Percentiles rank a stretch among this genome's conserved stretches.
phyloP scores from a whole-genome alignment of 1,284 basidiomycete genomes.

The Papiliotrema nemorosa region DNA sequence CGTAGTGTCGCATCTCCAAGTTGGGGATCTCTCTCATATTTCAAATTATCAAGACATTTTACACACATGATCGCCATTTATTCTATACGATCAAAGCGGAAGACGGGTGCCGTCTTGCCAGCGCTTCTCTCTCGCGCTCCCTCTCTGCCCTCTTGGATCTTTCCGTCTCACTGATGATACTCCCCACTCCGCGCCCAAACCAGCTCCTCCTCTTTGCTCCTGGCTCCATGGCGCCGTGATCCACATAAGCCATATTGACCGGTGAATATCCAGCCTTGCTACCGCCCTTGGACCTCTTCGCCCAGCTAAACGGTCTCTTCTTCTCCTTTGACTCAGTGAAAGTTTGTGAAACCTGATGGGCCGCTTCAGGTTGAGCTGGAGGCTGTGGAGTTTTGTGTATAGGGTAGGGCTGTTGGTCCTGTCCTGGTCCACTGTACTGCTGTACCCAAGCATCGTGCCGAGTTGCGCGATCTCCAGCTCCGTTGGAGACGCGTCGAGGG shows the following conservation, averaged over 20 bases:
- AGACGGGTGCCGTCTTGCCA: background rate
- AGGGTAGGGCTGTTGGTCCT: conserved; percentile 6
- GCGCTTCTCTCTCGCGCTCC: background rate
- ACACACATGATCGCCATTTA: too few relatives aligned
- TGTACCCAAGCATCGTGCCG: background rate
- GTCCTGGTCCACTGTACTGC: background rate
- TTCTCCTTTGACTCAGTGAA: background rate
- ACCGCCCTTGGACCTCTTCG: background rate
- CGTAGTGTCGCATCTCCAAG: too few relatives aligned
- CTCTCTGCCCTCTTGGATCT: background rate
- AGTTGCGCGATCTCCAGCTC: background rate
- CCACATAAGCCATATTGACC: background rate
- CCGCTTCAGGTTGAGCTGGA: background rate
- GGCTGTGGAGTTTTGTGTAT: background rate
- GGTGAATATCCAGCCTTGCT: background rate
- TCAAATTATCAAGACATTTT: too few relatives aligned
- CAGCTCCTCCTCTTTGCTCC: conserved; percentile 2
- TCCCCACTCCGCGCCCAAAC: conserved; percentile 4
- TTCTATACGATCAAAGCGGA: too few relatives aligned
- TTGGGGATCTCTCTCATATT: too few relatives aligned
- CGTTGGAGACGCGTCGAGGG: background rate
- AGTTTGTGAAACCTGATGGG: too few relatives aligned
- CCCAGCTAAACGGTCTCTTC: background rate
- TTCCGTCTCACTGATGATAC: too few relatives aligned
- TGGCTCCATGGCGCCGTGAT: background rate